Evolutionary conservation across 441 rosid species (phyloP).

Genomic region (Mallotus repandus): DNA sequence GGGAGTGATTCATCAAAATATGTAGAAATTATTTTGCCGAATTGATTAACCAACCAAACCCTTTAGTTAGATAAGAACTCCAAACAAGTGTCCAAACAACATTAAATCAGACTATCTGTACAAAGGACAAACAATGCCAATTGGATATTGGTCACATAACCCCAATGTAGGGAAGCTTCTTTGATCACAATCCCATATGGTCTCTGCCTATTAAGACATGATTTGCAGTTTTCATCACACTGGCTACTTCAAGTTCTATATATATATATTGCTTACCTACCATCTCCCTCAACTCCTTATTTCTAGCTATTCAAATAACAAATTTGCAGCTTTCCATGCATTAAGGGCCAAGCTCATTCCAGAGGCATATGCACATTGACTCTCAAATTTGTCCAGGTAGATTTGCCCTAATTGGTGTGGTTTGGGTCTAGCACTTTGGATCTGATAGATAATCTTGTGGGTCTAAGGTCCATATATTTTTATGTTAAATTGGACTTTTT

Average conservation of each 20-base stretch:
- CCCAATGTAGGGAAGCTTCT: constrained; percentile 6
- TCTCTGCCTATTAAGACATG: not conserved
- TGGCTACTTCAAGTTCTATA: not conserved
- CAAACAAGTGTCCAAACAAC: constrained; percentile 16
- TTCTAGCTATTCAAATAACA: not conserved
- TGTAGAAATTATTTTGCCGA: not conserved
- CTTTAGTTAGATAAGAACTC: not conserved
- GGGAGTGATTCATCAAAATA: not conserved
- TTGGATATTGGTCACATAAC: not conserved
- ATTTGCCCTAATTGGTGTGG: no score
- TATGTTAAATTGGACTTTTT: not conserved
- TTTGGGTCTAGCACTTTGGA: not conserved
- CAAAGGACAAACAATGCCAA: not conserved
- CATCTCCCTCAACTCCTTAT: not conserved
- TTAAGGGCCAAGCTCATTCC: not conserved
- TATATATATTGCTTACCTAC: not conserved
- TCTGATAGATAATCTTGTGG: not conserved
- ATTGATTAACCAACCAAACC: not conserved
- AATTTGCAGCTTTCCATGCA: no score
- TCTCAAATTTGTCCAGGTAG: not conserved
- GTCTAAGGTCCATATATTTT: not conserved
- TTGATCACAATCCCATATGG: not conserved
- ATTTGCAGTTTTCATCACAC: not conserved
- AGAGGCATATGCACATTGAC: not conserved
- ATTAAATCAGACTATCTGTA: constrained; percentile 10